Conservation (phyloP, 305 asterid genomes). For the Coffea humblotiana region DNA sequence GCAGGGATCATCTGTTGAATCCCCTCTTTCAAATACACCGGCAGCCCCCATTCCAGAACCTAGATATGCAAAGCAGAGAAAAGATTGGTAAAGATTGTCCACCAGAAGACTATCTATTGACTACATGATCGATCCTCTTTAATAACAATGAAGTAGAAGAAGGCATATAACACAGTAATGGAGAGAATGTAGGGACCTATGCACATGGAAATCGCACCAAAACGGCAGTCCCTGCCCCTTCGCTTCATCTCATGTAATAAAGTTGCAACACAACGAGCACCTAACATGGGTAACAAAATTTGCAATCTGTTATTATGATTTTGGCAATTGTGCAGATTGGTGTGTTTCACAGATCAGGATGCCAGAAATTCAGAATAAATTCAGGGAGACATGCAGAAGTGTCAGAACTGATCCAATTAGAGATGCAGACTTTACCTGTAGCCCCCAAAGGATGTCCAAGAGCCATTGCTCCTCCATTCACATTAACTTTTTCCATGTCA, state of each 20-base stretch:
- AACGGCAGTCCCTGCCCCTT: constrained; percentile 78
- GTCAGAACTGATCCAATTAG: background rate
- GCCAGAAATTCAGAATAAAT: background rate
- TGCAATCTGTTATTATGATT: background rate
- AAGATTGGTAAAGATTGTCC: background rate
- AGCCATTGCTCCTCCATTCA: constrained; percentile 94
- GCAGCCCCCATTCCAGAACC: constrained; percentile 99
- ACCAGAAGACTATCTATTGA: background rate
- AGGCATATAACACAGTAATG: background rate
- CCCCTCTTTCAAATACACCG: constrained; percentile 90
- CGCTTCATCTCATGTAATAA: constrained; percentile 91
- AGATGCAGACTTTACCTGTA: constrained; percentile 48
- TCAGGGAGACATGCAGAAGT: background rate
- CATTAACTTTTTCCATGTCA: constrained; percentile 77
- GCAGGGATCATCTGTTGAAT: constrained; percentile 55
- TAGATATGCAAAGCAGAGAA: constrained; percentile 28
- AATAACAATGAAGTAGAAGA: background rate
- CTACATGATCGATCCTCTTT: background rate
- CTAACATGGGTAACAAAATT: constrained; percentile 29
- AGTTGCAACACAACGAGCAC: constrained; percentile 91
- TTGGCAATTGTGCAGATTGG: background rate
- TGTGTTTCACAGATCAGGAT: background rate
- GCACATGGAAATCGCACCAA: constrained; percentile 94
- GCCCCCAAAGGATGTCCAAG: constrained; percentile 95
- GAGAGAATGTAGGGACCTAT: constrained; percentile 49